These are phyloP conservation scores for Ophiostoma tasmaniense DNA, from an alignment of 2,329 filamentous ascomycete species.

Conservation along the genomic window DNA sequence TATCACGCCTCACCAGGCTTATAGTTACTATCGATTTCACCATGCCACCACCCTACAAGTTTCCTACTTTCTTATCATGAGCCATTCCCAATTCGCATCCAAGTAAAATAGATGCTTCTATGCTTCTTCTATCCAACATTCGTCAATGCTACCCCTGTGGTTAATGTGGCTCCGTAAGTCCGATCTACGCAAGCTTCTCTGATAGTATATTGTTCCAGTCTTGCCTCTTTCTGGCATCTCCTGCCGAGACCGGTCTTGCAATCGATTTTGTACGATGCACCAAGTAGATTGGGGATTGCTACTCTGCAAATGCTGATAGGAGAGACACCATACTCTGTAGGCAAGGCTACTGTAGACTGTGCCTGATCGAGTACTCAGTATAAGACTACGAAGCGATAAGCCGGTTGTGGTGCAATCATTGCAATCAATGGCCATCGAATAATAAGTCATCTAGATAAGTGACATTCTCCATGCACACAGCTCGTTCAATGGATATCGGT, in stretches of 20 bases:
- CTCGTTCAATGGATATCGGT: neutral
- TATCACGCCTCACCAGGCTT: neutral
- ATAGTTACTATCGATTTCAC: neutral
- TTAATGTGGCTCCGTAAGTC: neutral
- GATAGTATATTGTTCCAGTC: neutral
- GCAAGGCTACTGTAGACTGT: neutral
- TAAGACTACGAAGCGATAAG: neutral
- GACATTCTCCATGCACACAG: neutral
- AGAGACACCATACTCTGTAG: neutral
- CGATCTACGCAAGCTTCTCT: neutral
- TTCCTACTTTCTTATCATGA: neutral
- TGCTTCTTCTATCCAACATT: neutral
- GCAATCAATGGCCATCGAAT: neutral
- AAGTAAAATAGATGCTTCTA: neutral
- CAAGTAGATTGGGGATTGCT: neutral
- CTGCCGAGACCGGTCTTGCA: neutral
- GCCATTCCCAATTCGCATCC: neutral
- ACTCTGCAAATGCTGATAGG: neutral
- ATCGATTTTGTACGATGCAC: neutral
- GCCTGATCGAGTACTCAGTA: neutral
- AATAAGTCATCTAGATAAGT: neutral
- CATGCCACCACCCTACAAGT: neutral
- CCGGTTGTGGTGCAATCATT: no score
- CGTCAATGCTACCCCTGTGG: neutral
- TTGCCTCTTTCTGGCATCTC: neutral